Evolutionary conservation across 2,329 filamentous ascomycete genomes (phyloP), one percentile per base, ranked within the genome.

Genomic region (Ambrosiella xylebori): DNA sequence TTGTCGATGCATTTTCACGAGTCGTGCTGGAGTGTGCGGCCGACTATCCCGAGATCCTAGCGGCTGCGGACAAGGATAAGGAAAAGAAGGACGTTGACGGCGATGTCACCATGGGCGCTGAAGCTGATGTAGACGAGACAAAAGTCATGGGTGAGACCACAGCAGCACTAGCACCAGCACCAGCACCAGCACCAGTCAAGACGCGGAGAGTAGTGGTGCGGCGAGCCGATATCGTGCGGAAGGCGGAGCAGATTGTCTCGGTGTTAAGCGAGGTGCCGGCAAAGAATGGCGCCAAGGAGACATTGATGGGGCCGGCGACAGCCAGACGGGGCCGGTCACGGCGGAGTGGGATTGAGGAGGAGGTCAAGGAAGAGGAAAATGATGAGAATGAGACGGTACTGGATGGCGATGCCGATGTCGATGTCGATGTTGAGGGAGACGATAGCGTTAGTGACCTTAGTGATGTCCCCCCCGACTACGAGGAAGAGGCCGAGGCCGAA

Each of bases 1-100:
- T 96, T 63, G 86, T 84, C 19, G 93, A 98, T 69, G 83, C 86
- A 54, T 98, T 95, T 68, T 85, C 87, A 1, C 56, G 56, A 19
- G 59, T 61, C 13, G 54, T 61, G 47, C 40, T 54, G 2, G 56
- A 56, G n/a, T 61, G 59, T 51, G 49, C 41, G 15, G 52, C 45
- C 27, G 56, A 56, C 1, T 49, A 57, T 47, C 52, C 56, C 2
- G 56, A 61, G 53, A 38, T 61, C n/a, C 27, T 53, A 2, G 15
- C 49, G 9, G 17, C 13, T 7, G 39, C 35, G 13, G 57, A 36
- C 62, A 63, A 49, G 68, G 35, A 12, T 12, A 40, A 44, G 35
- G 45, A 39, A n/a, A n/a, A 17, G 36, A 59, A 19, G 13, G 52
- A 54, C 2, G 15, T 15, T 6, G 58, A 59, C 13, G 47, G 40